phyloP scores from a whole-genome alignment of 345 rosid species.

The Acer yangbiense region DNA sequence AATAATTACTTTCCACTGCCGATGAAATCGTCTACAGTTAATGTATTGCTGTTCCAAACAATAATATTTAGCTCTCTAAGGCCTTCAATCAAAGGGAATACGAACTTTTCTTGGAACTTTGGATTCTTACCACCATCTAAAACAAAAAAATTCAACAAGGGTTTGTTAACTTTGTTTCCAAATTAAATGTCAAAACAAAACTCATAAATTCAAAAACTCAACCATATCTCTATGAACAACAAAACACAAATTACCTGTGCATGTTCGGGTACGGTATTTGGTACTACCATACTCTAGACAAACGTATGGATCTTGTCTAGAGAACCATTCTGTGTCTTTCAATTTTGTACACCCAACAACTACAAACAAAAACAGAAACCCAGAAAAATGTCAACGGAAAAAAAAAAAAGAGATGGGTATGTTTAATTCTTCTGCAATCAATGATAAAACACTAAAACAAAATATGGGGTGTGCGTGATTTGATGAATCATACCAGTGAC shows the following conservation, averaged over 20 bases:
- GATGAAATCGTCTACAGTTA: slow-evolving; percentile 70
- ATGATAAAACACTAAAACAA: too few species aligned
- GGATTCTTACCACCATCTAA: slow-evolving; percentile 89
- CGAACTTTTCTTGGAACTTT: slow-evolving; percentile 86
- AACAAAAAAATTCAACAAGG: slow-evolving; percentile 5
- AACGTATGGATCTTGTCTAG: slow-evolving; percentile 74
- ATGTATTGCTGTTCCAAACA: slow-evolving; percentile 84
- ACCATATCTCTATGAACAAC: neutral
- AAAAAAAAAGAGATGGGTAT: neutral
- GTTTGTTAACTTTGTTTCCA: neutral
- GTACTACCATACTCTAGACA: slow-evolving; percentile 55
- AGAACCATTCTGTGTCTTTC: slow-evolving; percentile 77
- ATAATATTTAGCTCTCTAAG: slow-evolving; percentile 59
- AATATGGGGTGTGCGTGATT: neutral
- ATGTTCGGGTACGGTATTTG: slow-evolving; percentile 59
- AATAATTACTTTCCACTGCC: slow-evolving; percentile 79
- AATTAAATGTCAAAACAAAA: slow-evolving; percentile 1
- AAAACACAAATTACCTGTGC: slow-evolving; percentile 45
- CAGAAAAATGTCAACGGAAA: neutral
- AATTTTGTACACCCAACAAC: slow-evolving; percentile 66
- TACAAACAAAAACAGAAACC: slow-evolving; percentile 4
- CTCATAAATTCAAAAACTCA: neutral
- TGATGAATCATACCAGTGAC: slow-evolving; percentile 55
- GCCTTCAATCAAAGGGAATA: slow-evolving; percentile 74
- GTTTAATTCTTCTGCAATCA: neutral